phyloP scores from a whole-genome alignment of 2,329 filamentous ascomycete genomes.

The Didymella pinodella region DNA sequence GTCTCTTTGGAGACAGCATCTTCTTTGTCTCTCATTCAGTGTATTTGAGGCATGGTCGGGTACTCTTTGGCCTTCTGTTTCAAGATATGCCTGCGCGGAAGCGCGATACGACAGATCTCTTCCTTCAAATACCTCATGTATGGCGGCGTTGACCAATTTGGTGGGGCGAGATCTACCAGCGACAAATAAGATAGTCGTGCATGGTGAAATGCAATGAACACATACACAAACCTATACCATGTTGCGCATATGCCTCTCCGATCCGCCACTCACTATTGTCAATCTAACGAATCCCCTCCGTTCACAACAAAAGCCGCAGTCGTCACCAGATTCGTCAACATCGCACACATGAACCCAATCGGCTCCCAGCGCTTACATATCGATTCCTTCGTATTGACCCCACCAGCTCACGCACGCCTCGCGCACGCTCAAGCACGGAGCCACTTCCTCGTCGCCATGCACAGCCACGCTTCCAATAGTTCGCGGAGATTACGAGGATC shows the following conservation, averaged over 20 bases:
- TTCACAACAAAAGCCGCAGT: neutral
- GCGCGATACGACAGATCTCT: slow-evolving; percentile 16
- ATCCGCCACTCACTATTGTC: neutral
- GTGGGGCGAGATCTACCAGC: slow-evolving; percentile 14
- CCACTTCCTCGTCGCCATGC: slow-evolving; percentile 12
- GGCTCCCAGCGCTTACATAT: slow-evolving; percentile 13
- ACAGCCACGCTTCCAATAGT: slow-evolving; percentile 18
- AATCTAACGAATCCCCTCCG: neutral
- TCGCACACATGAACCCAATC: slow-evolving; percentile 1
- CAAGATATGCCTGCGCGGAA: slow-evolving; percentile 14
- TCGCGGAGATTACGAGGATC: slow-evolving; percentile 10
- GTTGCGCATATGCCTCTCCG: neutral
- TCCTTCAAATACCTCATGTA: slow-evolving; percentile 21
- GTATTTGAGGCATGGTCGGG: slow-evolving; percentile 23
- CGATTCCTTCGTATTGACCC: slow-evolving; percentile 8
- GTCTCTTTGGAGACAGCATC: slow-evolving; percentile 15
- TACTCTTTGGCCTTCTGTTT: slow-evolving; percentile 8
- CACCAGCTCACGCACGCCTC: slow-evolving; percentile 18
- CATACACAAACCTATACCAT: slow-evolving; percentile 9
- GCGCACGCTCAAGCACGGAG: neutral
- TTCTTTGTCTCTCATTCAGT: slow-evolving; percentile 31
- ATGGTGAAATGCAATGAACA: slow-evolving; percentile 20
- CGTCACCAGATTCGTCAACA: neutral
- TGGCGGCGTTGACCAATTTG: slow-evolving; percentile 17
- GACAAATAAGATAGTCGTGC: slow-evolving; percentile 14